Evolutionary conservation across 805 yeast genomes (phyloP).

Genomic region (Candida silvatica): DNA sequence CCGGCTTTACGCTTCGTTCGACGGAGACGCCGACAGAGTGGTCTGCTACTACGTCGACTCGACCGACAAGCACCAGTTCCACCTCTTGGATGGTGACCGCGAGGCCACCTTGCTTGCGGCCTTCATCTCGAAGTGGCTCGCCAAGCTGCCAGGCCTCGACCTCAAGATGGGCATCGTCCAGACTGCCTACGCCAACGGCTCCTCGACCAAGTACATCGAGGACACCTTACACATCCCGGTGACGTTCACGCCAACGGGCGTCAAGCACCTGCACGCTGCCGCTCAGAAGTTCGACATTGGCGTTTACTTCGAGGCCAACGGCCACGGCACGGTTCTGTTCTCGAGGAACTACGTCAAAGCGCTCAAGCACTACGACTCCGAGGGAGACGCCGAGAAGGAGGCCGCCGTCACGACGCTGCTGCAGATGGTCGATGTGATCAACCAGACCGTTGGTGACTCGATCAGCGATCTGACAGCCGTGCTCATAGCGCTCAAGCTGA

Average conservation of each 20-base stretch:
- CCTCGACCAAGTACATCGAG: constrained; percentile 66
- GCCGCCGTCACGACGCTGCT: constrained; percentile 46
- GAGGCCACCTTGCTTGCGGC: constrained; percentile 78
- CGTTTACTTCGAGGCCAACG: constrained; percentile 95
- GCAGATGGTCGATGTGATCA: constrained; percentile 63
- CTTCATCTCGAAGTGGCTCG: constrained; percentile 41
- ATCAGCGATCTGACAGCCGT: constrained; percentile 85
- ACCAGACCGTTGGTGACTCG: constrained; percentile 98
- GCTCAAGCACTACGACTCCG: constrained; percentile 28
- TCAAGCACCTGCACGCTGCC: constrained; percentile 91
- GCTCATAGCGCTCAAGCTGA: constrained; percentile 50
- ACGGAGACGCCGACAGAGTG: constrained; percentile 96
- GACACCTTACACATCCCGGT: constrained; percentile 65
- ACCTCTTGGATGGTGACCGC: constrained; percentile 84
- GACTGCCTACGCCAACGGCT: constrained; percentile 97
- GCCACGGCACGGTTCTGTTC: constrained; percentile 96
- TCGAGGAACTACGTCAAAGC: constrained; percentile 41
- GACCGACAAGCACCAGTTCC: constrained; percentile 27
- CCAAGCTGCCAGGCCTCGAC: constrained; percentile 30
- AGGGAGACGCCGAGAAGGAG: constrained; percentile 34
- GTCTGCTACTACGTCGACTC: constrained; percentile 59
- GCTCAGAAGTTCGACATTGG: constrained; percentile 83
- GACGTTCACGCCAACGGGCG: constrained; percentile 90
- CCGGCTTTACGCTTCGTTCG: constrained; percentile 72
- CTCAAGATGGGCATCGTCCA: constrained; percentile 75